Percentiles rank a stretch among this genome's conserved stretches.
These are phyloP conservation scores for Chamaecyparis obtusa DNA, from an alignment of 75 land plant species.

Conservation along the genomic window DNA sequence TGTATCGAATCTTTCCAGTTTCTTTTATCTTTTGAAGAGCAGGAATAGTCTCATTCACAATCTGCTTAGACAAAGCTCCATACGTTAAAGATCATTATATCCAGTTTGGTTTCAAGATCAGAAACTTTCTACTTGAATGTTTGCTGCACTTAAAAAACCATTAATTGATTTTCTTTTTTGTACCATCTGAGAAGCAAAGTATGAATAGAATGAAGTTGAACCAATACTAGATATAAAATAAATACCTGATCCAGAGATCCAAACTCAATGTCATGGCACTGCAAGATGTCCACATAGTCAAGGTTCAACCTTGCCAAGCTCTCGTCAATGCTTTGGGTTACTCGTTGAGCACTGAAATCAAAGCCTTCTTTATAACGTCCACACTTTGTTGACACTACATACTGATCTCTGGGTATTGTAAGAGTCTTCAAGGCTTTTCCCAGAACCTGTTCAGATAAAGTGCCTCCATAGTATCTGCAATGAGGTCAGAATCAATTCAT, in stretches of 20 bases:
- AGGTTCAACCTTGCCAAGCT: slow-evolving; percentile 80
- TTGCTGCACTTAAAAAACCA: background rate
- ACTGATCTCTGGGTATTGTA: slow-evolving; percentile 60
- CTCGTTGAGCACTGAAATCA: slow-evolving; percentile 96
- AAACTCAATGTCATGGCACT: slow-evolving; percentile 99
- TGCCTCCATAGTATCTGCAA: slow-evolving; percentile 87
- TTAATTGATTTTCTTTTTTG: background rate
- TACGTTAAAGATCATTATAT: background rate
- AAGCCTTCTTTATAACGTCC: slow-evolving; percentile 91
- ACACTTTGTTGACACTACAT: slow-evolving; percentile 89
- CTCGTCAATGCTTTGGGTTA: slow-evolving; percentile 86
- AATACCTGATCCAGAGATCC: slow-evolving; percentile 90
- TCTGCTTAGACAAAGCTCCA: slow-evolving; percentile 28
- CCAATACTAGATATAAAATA: background rate
- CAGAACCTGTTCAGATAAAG: slow-evolving; percentile 78
- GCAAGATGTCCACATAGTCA: slow-evolving; percentile 85
- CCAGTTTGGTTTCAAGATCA: background rate
- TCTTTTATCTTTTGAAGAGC: slow-evolving; percentile 85
- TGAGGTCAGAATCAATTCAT: background rate
- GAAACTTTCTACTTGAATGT: background rate
- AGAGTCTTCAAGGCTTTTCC: slow-evolving; percentile 73
- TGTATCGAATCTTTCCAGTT: slow-evolving; percentile 78
- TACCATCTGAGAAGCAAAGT: background rate
- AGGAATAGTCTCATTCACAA: slow-evolving; percentile 90
- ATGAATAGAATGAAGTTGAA: background rate